Conservation (phyloP, 1,139 yeast species). For the Saccharomyces hybrid region DNA sequence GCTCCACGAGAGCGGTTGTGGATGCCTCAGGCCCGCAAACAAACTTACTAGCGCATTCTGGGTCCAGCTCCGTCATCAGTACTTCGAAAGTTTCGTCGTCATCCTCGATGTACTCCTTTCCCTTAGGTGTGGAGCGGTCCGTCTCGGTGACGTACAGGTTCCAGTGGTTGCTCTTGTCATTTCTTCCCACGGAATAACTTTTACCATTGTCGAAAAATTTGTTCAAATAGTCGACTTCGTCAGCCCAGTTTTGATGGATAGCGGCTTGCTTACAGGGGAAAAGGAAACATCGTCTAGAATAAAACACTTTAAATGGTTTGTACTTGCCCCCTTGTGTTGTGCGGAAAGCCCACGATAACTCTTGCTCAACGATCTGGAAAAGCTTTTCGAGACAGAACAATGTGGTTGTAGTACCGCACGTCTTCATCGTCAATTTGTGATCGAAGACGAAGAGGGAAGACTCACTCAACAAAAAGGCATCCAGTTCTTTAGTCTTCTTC, state of each 20-base stretch:
- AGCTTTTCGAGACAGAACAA: constrained; percentile 66
- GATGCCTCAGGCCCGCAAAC: constrained; percentile 48
- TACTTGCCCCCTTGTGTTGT: constrained; percentile 17
- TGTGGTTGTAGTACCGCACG: constrained; percentile 95
- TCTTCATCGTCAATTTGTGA: constrained; percentile 77
- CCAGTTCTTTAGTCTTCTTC: constrained; percentile 57
- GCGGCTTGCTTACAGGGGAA: constrained; percentile 80
- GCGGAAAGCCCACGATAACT: constrained; percentile 34
- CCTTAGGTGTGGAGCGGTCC: constrained; percentile 11
- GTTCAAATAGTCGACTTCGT: constrained; percentile 67
- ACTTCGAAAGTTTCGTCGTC: constrained; percentile 78
- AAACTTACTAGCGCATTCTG: constrained; percentile 51
- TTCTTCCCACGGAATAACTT: constrained; percentile 75
- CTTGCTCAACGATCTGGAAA: constrained; percentile 43
- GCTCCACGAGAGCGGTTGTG: constrained; percentile 33
- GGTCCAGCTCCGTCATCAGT: constrained; percentile 79
- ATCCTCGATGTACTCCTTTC: constrained; percentile 10
- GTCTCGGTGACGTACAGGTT: constrained; percentile 65
- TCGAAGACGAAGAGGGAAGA: constrained; percentile 85
- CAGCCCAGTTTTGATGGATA: constrained; percentile 79
- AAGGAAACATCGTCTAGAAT: constrained; percentile 87
- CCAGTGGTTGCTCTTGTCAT: constrained; percentile 76
- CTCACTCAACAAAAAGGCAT: constrained; percentile 83
- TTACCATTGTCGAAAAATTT: constrained; percentile 51
- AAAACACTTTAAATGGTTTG: constrained; percentile 61